These are phyloP conservation scores for Pythium aphanidermatum DNA, from an alignment of 352 stramenopile species.

Conservation along the genomic window DNA sequence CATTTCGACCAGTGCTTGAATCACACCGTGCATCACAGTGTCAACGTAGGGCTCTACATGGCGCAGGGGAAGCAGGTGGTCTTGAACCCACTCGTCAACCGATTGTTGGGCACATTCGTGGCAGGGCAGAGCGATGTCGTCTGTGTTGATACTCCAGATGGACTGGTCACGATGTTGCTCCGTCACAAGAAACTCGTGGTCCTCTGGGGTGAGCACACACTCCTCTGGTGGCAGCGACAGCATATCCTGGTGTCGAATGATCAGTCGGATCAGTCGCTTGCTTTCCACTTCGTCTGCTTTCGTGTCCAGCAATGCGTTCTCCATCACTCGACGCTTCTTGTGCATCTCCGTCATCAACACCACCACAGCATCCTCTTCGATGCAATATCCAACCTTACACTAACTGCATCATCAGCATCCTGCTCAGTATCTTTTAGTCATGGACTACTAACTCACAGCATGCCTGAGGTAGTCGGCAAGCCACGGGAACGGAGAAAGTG, in stretches of 20 bases:
- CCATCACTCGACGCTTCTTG: slow-evolving; percentile 59
- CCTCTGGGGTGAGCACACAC: slow-evolving; percentile 21
- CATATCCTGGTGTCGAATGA: slow-evolving; percentile 27
- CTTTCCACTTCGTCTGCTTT: slow-evolving; percentile 34
- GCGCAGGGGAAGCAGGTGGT: slow-evolving; percentile 20
- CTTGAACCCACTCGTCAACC: slow-evolving; percentile 14
- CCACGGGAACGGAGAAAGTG: slow-evolving; percentile 41
- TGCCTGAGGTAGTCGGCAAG: slow-evolving; percentile 54
- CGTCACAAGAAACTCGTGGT: slow-evolving; percentile 35
- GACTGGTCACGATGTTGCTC: slow-evolving; percentile 27
- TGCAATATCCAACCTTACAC: slow-evolving; percentile 53
- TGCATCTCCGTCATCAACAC: slow-evolving; percentile 61
- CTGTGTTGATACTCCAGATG: slow-evolving; percentile 43
- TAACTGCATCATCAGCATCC: slow-evolving; percentile 7
- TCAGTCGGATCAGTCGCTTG: slow-evolving; percentile 40
- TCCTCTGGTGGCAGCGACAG: slow-evolving; percentile 35
- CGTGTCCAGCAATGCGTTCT: slow-evolving; percentile 42
- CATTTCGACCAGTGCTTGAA: slow-evolving; percentile 34
- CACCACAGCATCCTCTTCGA: slow-evolving; percentile 33
- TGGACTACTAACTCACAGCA: slow-evolving; percentile 20
- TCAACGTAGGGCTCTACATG: slow-evolving; percentile 47
- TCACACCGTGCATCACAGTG: slow-evolving; percentile 28
- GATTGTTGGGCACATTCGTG: not conserved
- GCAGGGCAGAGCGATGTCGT: slow-evolving; percentile 20
- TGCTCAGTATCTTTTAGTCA: not conserved